These are phyloP conservation scores for Tympanopsis confertula DNA, from an alignment of 2,329 filamentous ascomycete species.

Conservation along the genomic window DNA sequence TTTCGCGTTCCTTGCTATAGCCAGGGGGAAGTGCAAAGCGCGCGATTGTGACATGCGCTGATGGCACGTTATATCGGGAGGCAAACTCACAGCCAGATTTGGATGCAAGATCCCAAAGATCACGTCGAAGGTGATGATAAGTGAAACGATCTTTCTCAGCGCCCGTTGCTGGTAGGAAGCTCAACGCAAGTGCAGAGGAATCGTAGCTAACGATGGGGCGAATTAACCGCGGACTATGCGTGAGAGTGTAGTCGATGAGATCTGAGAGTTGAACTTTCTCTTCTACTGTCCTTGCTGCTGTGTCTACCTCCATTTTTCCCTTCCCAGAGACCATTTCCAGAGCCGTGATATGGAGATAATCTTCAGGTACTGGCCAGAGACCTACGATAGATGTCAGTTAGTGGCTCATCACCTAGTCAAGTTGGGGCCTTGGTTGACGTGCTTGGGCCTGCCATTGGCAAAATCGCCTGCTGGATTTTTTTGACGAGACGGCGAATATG, in stretches of 20 bases:
- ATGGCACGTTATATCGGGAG: background rate
- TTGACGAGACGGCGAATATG: background rate
- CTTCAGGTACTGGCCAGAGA: background rate
- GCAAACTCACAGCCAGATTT: background rate
- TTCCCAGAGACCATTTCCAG: background rate
- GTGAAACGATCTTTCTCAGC: background rate
- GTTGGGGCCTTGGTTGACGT: too few species aligned
- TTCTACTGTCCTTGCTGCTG: background rate
- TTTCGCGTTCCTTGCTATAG: background rate
- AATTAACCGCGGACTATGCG: background rate
- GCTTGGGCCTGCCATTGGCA: too few species aligned
- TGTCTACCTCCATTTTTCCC: background rate
- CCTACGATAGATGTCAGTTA: too few species aligned
- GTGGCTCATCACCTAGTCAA: too few species aligned
- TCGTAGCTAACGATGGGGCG: background rate
- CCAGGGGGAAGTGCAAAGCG: background rate
- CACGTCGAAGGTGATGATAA: constrained; percentile 1
- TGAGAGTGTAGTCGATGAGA: background rate
- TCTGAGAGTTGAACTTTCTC: background rate
- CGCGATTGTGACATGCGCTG: constrained; percentile 1
- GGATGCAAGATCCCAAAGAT: background rate
- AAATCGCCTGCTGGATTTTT: background rate
- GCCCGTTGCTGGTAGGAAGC: background rate
- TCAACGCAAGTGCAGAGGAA: background rate
- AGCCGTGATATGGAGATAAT: background rate